Evolutionary conservation across 148 eudicot species (phyloP).

Genomic region (Linanthus parryae): DNA sequence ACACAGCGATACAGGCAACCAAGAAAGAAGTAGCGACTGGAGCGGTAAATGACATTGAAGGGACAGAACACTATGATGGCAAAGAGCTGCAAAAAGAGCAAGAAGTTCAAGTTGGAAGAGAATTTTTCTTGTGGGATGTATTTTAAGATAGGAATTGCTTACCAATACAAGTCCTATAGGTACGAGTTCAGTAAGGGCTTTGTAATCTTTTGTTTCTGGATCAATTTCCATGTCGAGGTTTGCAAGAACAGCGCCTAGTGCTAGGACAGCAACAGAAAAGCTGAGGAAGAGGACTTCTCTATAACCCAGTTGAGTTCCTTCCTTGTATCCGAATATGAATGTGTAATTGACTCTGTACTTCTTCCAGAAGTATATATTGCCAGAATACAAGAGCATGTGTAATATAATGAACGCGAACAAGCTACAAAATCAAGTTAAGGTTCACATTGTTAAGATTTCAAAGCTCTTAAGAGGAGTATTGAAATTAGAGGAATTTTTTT

Average conservation of each 20-base stretch:
- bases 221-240: too few species aligned
- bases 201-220: conserved; percentile 7
- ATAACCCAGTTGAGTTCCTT: conserved; percentile 27
- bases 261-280: conserved; percentile 17
- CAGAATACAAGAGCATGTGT: conserved; percentile 23
- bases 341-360: too few species aligned
- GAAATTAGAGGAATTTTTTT: too few species aligned
- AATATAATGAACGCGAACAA: too few species aligned
- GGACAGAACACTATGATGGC: conserved; percentile 19
- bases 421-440: too few species aligned
- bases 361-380: conserved; percentile 28
- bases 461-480: too few species aligned
- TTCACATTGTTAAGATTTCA: too few species aligned
- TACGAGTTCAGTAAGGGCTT: conserved; percentile 18
- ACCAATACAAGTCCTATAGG: conserved; percentile 26
- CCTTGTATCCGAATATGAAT: conserved; percentile 29
- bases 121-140: too few species aligned
- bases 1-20: too few species aligned
- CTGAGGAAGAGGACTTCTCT: too few species aligned
- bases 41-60: conserved; percentile 25
- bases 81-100: conserved; percentile 13
- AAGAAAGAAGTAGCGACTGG: too few species aligned
- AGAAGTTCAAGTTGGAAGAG: not conserved
- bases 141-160: too few species aligned
- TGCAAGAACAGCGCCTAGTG: conserved; percentile 18